phyloP scores from a whole-genome alignment of 371 early-diverging fungal genomes.

The Basidiobolus meristosporus region DNA sequence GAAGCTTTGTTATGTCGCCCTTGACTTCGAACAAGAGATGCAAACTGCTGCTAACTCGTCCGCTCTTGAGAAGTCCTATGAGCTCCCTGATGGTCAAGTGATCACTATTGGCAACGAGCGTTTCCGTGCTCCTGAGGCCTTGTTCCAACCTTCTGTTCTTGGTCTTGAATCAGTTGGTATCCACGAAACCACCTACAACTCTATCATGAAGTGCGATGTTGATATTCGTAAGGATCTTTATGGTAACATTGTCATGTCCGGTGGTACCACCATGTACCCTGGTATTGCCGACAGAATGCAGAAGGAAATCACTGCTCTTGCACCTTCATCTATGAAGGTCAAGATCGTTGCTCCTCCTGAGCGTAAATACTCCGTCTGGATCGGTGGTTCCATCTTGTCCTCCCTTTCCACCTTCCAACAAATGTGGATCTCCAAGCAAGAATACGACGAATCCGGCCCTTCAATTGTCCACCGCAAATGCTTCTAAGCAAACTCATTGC shows the following conservation, averaged over 20 bases:
- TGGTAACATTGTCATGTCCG: constrained; percentile 88
- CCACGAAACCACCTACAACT: constrained; percentile 89
- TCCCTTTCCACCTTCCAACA: constrained; percentile 79
- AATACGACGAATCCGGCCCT: constrained; percentile 97
- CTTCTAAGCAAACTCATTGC: constrained; percentile 73
- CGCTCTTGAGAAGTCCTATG: constrained; percentile 92
- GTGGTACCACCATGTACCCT: constrained; percentile 90
- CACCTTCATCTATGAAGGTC: constrained; percentile 97
- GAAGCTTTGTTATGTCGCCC: constrained; percentile 98
- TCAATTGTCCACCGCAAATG: constrained; percentile 98
- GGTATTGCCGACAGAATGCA: constrained; percentile 96
- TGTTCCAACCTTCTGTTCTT: constrained; percentile 96
- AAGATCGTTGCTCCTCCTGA: constrained; percentile 99
- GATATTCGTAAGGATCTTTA: constrained; percentile 96
- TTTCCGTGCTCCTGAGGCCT: constrained; percentile 97
- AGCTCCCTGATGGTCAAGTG: constrained; percentile 98
- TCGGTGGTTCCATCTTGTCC: constrained; percentile 99
- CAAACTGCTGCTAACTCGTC: constrained; percentile 85
- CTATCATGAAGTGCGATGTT: constrained; percentile 96
- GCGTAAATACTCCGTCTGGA: constrained; percentile 99
- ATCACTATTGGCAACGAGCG: constrained; percentile 97
- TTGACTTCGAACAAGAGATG: constrained; percentile 98
- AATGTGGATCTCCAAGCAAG: constrained; percentile 77
- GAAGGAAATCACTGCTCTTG: constrained; percentile 95
- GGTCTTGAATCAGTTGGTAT: constrained; percentile 87